phyloP scores from a whole-genome alignment of 441 rosid species.

The Omphalea diandra region DNA sequence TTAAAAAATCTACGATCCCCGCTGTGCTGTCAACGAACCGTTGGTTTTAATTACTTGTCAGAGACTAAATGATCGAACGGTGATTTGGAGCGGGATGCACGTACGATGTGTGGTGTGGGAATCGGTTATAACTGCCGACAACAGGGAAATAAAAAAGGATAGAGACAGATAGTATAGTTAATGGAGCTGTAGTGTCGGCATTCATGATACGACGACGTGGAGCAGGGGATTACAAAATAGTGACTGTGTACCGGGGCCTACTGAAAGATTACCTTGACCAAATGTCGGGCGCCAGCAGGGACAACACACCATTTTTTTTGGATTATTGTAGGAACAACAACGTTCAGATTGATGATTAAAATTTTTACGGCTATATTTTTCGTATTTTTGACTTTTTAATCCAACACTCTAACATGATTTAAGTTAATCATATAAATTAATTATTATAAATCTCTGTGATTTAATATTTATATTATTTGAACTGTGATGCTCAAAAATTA shows the following conservation, averaged over 20 bases:
- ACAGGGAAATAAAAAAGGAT: conserved; percentile 14
- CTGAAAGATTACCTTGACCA: not conserved
- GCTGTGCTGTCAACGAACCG: conserved; percentile 2
- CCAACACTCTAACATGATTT: too few species aligned
- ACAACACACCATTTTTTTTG: too few species aligned
- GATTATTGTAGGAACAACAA: too few species aligned
- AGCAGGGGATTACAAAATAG: not conserved
- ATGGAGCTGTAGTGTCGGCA: conserved; percentile 16
- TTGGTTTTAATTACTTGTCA: conserved; percentile 10
- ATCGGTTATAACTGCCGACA: conserved; percentile 30
- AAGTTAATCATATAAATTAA: too few species aligned
- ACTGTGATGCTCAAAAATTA: too few species aligned
- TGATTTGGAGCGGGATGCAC: not conserved
- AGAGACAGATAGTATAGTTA: conserved; percentile 16
- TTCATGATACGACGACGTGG: conserved; percentile 28
- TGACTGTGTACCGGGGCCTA: not conserved
- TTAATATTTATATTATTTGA: too few species aligned
- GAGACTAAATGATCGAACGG: conserved; percentile 18
- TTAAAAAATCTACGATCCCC: not conserved
- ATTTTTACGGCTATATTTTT: too few species aligned
- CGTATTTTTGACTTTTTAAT: too few species aligned
- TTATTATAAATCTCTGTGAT: too few species aligned
- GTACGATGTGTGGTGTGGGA: conserved; percentile 7
- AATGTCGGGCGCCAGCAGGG: not conserved
- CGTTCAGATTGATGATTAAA: too few species aligned